A percentile compares a stretch with the other conserved stretches of the same genome.
These are phyloP conservation scores for Gossypium herbaceum DNA, from an alignment of 345 rosid species.

Conservation along the genomic window DNA sequence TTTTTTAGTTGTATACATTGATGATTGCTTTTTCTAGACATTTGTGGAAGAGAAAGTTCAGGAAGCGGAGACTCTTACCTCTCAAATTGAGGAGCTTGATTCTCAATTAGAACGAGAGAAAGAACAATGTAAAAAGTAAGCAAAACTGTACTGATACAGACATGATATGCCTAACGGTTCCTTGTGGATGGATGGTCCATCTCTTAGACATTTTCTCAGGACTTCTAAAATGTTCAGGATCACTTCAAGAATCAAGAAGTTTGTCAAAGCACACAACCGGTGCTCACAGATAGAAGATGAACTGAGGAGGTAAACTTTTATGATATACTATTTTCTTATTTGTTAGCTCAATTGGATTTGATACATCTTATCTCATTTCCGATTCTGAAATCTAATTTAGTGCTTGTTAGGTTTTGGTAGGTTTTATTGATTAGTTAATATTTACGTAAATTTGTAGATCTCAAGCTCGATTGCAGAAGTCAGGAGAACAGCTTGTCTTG, in stretches of 20 bases:
- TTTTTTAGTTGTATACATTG: constrained; percentile 4
- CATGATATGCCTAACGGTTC: not conserved
- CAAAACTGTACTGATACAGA: not conserved
- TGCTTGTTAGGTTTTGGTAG: constrained; percentile 12
- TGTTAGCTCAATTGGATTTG: constrained; percentile 7
- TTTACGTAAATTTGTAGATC: constrained; percentile 44
- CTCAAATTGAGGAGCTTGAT: constrained; percentile 67
- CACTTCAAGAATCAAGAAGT: constrained; percentile 69
- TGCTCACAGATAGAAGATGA: constrained; percentile 60
- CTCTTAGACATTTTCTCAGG: constrained; percentile 22
- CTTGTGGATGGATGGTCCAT: constrained; percentile 12
- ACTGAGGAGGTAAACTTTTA: constrained; percentile 53
- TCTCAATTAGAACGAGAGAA: constrained; percentile 65
- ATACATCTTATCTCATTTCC: constrained; percentile 2
- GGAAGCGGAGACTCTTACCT: constrained; percentile 64
- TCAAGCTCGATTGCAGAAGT: constrained; percentile 60
- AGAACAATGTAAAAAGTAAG: constrained; percentile 74
- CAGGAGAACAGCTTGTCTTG: constrained; percentile 65
- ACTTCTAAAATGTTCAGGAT: constrained; percentile 46
- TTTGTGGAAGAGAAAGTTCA: constrained; percentile 54
- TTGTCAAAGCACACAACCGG: constrained; percentile 62
- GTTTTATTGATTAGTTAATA: constrained; percentile 3
- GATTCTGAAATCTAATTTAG: constrained; percentile 10
- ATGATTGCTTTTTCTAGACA: constrained; percentile 32
- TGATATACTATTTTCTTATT: not conserved